Evolutionary conservation across 2,329 filamentous ascomycete genomes (phyloP).

Genomic region (Cryphonectria naterciae): DNA sequence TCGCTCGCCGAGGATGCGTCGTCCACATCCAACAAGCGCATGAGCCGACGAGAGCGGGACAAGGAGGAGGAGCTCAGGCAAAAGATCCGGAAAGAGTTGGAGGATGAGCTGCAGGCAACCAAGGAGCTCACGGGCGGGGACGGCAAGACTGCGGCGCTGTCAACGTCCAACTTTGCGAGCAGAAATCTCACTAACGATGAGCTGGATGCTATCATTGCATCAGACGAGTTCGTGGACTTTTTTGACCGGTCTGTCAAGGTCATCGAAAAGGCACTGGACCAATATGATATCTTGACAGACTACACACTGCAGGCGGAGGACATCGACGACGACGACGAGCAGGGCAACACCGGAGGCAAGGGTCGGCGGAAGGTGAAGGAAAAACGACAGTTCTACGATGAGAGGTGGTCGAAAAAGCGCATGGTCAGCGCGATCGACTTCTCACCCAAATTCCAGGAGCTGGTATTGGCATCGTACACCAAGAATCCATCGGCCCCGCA

Average conservation of each 20-base stretch:
- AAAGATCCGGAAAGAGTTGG: conserved; percentile 84
- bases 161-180: conserved; percentile 69
- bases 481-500: conserved; percentile 96
- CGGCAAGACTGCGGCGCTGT: conserved; percentile 47
- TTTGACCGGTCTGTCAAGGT: conserved; percentile 96
- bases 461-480: conserved; percentile 92
- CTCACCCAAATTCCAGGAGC: conserved; percentile 91
- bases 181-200: conserved; percentile 83
- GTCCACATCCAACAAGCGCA: conserved; percentile 69
- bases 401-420: conserved; percentile 94
- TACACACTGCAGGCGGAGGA: conserved; percentile 83
- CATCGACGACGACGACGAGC: conserved; percentile 81
- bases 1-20: conserved; percentile 67
- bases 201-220: conserved; percentile 85
- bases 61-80: conserved; percentile 87
- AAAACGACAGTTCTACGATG: conserved; percentile 90
- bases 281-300: conserved; percentile 94
- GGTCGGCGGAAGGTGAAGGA: conserved; percentile 80
- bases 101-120: conserved; percentile 83
- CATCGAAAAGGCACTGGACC: conserved; percentile 90
- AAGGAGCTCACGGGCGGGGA: conserved; percentile 62
- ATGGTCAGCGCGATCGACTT: conserved; percentile 97
- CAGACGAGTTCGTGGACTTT: conserved; percentile 92
- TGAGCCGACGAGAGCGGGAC: conserved; percentile 79
- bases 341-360: conserved; percentile 72